Base-by-base conservation (phyloP, 2,329 filamentous ascomycete genomes). In the Aquanectria penicillioides region DNA sequence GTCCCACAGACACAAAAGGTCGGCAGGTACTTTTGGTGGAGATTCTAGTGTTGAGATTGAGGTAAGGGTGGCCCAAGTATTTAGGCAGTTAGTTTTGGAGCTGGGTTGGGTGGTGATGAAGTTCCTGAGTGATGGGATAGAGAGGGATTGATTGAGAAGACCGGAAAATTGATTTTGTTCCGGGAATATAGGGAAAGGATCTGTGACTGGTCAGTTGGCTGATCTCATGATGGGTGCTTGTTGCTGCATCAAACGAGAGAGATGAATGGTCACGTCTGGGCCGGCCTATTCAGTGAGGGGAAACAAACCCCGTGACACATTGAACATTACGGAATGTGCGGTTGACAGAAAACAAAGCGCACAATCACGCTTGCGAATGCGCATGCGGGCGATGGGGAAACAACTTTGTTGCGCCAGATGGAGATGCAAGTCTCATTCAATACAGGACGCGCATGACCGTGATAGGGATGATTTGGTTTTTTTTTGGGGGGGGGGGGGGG, bases 171-270 rank as follows among this genome's bases (percentile, higher is more conserved):
- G 49, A 41, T 43, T 63, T 56, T 63, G 43, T 49, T 65, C 49
- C 44, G 47, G 44, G 47, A 55, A 64, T 57, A 34, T 57, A 61
- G 57, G 54, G 52, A 52, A 61, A 67, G 65, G 51, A 64, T 63
- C 68, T 70, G 52, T 50, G 44, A 55, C 49, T 60, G 36, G 40
- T 70, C 64, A 70, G 68, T 58, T 54, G 43, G 53, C 17, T 41
- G 28, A 58, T 60, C 50, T 58, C 63, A 62, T 58, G 51, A 62
- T 58, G 40, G 59, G 46, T 44, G 46, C 46, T 61, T 56, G 60
- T 54, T 48, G 51, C 38, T 48, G 49, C 48, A 44, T 58, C 37
- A 47, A 52, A 57, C 41, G 51, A 38, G 48, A 57, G 36, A 50
- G 37, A 51, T 55, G 61, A 49, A 59, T 52, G 59, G 49, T 40